A percentile compares a stretch with the other conserved stretches of the same genome.
These are phyloP conservation scores for Picochlorum sp. DNA, from an alignment of 139 green algal species.

Conservation along the genomic window DNA sequence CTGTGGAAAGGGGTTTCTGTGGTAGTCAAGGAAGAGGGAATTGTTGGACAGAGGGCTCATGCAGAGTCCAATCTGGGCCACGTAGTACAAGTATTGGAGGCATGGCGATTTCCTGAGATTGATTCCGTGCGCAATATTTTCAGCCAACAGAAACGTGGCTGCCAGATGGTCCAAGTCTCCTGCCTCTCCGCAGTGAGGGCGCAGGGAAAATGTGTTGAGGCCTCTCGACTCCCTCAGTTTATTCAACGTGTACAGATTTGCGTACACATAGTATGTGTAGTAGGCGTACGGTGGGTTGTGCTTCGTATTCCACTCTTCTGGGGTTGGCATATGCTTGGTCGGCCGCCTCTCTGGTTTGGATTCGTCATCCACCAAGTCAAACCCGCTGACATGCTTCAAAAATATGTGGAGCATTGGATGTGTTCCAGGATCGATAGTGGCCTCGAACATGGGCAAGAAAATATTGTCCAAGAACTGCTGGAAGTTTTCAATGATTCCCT, in stretches of 20 bases:
- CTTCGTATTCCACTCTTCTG: slow-evolving; percentile 59
- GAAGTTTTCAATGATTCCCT: slow-evolving; percentile 68
- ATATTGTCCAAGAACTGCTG: slow-evolving; percentile 97
- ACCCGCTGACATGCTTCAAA: slow-evolving; percentile 74
- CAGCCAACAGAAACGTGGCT: slow-evolving; percentile 76
- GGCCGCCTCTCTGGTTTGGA: slow-evolving; percentile 91
- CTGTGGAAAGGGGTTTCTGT: slow-evolving; percentile 96
- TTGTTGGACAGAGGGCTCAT: slow-evolving; percentile 98
- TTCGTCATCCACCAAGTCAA: slow-evolving; percentile 99
- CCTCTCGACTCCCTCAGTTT: slow-evolving; percentile 80
- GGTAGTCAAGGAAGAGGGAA: slow-evolving; percentile 98
- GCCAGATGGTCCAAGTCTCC: slow-evolving; percentile 96
- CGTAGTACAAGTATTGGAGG: slow-evolving; percentile 83
- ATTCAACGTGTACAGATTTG: slow-evolving; percentile 95
- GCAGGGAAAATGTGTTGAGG: slow-evolving; percentile 87
- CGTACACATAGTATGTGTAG: slow-evolving; percentile 96
- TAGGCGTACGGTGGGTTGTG: slow-evolving; percentile 91
- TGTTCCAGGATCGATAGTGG: slow-evolving; percentile 81
- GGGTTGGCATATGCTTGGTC: slow-evolving; percentile 85
- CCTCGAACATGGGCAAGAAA: slow-evolving; percentile 97
- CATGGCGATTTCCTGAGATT: slow-evolving; percentile 91
- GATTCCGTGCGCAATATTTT: slow-evolving; percentile 99
- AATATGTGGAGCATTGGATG: slow-evolving; percentile 98
- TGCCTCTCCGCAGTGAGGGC: slow-evolving; percentile 81
- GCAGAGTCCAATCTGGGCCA: slow-evolving; percentile 80